phyloP scores from a whole-genome alignment of 2,329 filamentous ascomycete genomes.

The Mariannaea sp. region DNA sequence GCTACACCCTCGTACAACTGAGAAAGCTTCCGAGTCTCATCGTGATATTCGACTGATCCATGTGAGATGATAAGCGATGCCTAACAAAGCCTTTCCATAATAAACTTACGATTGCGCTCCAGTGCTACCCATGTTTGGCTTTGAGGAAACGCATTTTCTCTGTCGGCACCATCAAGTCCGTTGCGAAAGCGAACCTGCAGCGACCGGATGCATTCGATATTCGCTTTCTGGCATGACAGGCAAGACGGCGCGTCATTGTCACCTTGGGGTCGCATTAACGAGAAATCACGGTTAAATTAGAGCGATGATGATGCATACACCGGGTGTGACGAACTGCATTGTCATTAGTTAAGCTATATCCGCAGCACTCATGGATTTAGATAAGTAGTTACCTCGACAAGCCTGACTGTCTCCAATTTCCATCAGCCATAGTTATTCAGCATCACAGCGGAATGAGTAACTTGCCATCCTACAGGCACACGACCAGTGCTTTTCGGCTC shows the following conservation, averaged over 20 bases:
- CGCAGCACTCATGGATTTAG: background rate
- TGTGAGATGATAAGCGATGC: background rate
- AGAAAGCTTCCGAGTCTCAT: slow-evolving; percentile 16
- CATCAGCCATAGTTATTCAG: slow-evolving; percentile 2
- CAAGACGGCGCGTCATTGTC: slow-evolving; percentile 24
- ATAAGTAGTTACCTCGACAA: slow-evolving; percentile 21
- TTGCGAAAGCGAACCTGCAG: slow-evolving; percentile 27
- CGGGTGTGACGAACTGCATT: slow-evolving; percentile 19
- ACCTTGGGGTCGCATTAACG: slow-evolving; percentile 7
- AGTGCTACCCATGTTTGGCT: slow-evolving; percentile 16
- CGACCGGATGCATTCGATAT: slow-evolving; percentile 23
- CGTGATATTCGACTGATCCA: slow-evolving; percentile 19
- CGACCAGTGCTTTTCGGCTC: slow-evolving; percentile 17
- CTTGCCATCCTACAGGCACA: slow-evolving; percentile 25
- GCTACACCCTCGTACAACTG: slow-evolving; percentile 8
- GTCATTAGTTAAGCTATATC: slow-evolving; percentile 1
- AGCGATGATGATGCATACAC: slow-evolving; percentile 5
- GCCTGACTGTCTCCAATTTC: slow-evolving; percentile 8
- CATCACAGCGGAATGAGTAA: background rate
- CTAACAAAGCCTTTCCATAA: background rate
- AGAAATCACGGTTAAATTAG: background rate
- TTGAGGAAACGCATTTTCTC: slow-evolving; percentile 11
- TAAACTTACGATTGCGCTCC: slow-evolving; percentile 8
- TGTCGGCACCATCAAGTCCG: slow-evolving; percentile 15
- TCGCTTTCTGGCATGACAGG: slow-evolving; percentile 19